Evolutionary conservation across 768 basidiomycete species (phyloP), one percentile per base, ranked within the genome.

Genomic region (Xerocomellus chrysenteron): DNA sequence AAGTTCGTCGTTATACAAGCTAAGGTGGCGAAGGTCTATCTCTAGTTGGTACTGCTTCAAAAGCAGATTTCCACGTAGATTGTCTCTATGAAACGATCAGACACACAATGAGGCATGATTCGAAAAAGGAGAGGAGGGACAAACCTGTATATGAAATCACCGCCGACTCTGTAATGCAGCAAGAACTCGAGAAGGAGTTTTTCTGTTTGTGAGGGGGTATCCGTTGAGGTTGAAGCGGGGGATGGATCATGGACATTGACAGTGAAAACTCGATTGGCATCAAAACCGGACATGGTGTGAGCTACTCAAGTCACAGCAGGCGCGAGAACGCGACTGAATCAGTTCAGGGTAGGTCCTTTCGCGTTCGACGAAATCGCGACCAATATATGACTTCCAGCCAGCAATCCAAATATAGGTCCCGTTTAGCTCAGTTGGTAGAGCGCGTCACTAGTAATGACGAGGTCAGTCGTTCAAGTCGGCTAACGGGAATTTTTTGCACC

Each of bases 1-100:
- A 36, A 99, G 79, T 67, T 96, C 94, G 66, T 98, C 95, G 63
- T 97, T 94, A 78, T 88, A 98, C 30, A 94, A 76, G 72, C 84
- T 74, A 59, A 90, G 68, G 74, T 91, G 80, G 59, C 86, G 77
- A 63, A 96, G 79, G 74, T 98, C 88, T 58, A 98, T 85, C 73
- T 97, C 84, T 56, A 98, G 86, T 50, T 87, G 76, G 68, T 90
- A 85, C 58, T 95, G 92, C 68, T 94, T 94, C 60, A 96, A 71
- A 14, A 98, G 82, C 35, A 98, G 74, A 69, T 94, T 96, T 45
- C 86, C 92, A 19, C 95, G 84, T 30, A 98, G 78, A 61, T 90
- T 90, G 67, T 99, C 97, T 66, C 94, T 80, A 61, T 35, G 12
- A 45, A 33, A 47, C 10, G 37, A 52, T 59, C 16, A 58, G 37